A percentile compares a stretch with the other conserved stretches of the same genome.
These are phyloP conservation scores for Curvularia eragrostidis DNA, from an alignment of 2,329 filamentous ascomycete species.

Conservation along the genomic window DNA sequence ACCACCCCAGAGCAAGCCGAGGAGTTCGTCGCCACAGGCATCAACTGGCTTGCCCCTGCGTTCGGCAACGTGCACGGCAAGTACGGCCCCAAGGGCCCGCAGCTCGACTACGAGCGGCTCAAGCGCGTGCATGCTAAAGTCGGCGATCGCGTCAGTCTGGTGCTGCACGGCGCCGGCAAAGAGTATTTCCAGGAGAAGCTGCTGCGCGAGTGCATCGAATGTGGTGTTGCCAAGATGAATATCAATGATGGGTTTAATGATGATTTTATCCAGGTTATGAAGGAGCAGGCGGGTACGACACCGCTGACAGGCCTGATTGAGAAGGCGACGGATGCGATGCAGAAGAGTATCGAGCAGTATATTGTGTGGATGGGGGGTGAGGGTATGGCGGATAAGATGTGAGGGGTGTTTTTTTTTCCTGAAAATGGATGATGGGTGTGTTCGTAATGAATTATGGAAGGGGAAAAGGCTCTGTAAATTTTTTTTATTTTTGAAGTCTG, in stretches of 20 bases:
- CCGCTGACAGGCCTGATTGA: constrained; percentile 63
- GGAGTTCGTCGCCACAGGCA: constrained; percentile 73
- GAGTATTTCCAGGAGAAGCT: constrained; percentile 60
- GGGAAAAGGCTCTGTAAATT: no score
- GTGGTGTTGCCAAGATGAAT: constrained; percentile 64
- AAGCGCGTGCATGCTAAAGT: constrained; percentile 58
- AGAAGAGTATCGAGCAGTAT: constrained; percentile 62
- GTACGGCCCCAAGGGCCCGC: constrained; percentile 70
- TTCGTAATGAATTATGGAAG: no score
- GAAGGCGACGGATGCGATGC: constrained; percentile 62
- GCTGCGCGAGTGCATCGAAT: constrained; percentile 61
- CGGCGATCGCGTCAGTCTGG: constrained; percentile 58
- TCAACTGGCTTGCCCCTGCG: constrained; percentile 76
- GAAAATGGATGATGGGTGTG: not conserved
- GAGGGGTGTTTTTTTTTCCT: not conserved
- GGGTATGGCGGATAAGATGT: constrained; percentile 42
- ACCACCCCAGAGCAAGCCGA: constrained; percentile 73
- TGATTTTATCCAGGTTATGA: constrained; percentile 57
- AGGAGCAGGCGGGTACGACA: constrained; percentile 58
- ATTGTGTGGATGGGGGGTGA: constrained; percentile 59
- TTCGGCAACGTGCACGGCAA: constrained; percentile 80
- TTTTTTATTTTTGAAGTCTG: no score
- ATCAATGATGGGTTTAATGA: constrained; percentile 66
- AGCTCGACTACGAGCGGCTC: constrained; percentile 44
- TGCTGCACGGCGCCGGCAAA: constrained; percentile 65